Conservation (phyloP, 2,329 filamentous ascomycete species). For the Trichoderma atrobrunneum region DNA sequence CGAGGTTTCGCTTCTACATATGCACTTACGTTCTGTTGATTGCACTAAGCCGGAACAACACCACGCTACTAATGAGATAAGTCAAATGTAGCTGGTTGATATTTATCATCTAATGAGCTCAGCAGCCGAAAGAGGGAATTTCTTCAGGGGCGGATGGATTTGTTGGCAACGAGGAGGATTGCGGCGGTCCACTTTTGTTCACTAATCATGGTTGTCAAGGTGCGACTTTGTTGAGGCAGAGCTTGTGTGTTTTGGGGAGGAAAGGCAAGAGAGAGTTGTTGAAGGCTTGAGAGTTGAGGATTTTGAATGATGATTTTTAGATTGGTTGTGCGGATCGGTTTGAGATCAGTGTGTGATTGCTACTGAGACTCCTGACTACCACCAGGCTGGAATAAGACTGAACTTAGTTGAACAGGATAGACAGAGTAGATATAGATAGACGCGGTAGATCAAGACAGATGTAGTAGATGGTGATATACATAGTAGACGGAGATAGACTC, state of each 20-base stretch:
- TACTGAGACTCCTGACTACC: not conserved
- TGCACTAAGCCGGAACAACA: not conserved
- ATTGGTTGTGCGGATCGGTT: not conserved
- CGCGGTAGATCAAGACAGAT: not conserved
- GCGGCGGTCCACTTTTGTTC: not conserved
- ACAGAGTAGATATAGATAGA: not conserved
- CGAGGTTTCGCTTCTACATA: not conserved
- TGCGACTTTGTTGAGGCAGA: not conserved
- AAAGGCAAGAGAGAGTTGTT: not conserved
- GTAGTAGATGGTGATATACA: not conserved
- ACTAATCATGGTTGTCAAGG: not conserved
- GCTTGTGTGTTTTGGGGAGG: not conserved
- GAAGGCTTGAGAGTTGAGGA: not conserved
- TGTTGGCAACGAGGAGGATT: not conserved
- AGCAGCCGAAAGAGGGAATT: not conserved
- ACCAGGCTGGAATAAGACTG: not conserved
- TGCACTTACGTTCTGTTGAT: not conserved
- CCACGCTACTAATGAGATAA: not conserved
- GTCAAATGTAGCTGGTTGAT: not conserved
- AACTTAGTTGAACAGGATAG: not conserved
- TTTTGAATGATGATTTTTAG: too few species aligned
- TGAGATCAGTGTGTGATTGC: not conserved
- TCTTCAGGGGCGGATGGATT: not conserved
- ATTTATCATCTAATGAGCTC: not conserved
- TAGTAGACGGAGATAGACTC: not conserved